Evolutionary conservation across 2,329 filamentous ascomycete species (phyloP).

Genomic region (Trichophyton schoenleinii): DNA sequence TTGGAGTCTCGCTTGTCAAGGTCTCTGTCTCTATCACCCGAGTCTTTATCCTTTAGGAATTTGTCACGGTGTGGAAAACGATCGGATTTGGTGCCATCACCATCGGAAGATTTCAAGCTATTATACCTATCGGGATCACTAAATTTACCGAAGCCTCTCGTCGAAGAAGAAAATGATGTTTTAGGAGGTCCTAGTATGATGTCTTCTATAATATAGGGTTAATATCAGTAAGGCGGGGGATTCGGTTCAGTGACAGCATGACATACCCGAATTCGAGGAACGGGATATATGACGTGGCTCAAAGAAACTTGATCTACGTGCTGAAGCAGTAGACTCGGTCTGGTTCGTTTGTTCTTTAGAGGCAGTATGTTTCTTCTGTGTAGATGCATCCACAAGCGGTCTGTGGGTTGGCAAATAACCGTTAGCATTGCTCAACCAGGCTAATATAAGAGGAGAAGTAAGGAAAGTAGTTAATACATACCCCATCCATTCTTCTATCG

Average conservation of each 20-base stretch:
- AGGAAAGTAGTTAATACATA: conserved; percentile 34
- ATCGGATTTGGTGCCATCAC: conserved; percentile 46
- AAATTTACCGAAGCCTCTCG: conserved; percentile 40
- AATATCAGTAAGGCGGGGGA: neutral
- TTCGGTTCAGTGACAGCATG: conserved; percentile 10
- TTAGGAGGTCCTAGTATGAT: conserved; percentile 76
- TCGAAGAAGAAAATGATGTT: conserved; percentile 67
- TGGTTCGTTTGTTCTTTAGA: conserved; percentile 25
- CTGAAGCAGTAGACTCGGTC: conserved; percentile 21
- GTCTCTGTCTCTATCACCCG: conserved; percentile 17
- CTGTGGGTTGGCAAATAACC: conserved; percentile 17
- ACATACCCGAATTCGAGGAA: conserved; percentile 36
- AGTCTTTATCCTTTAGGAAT: conserved; percentile 27
- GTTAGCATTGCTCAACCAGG: conserved; percentile 11
- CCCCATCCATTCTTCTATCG: conserved; percentile 95
- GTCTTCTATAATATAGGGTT: conserved; percentile 47
- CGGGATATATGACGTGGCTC: conserved; percentile 35
- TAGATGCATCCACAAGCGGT: conserved; percentile 31
- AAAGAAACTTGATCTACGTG: conserved; percentile 30
- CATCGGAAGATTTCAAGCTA: conserved; percentile 39
- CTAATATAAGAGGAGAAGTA: conserved; percentile 7
- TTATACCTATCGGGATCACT: conserved; percentile 34
- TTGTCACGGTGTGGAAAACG: conserved; percentile 45
- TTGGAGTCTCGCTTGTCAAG: conserved; percentile 28
- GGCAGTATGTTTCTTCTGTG: conserved; percentile 28